phyloP scores from a whole-genome alignment of 768 basidiomycete species.

The Trametopsis cervina region DNA sequence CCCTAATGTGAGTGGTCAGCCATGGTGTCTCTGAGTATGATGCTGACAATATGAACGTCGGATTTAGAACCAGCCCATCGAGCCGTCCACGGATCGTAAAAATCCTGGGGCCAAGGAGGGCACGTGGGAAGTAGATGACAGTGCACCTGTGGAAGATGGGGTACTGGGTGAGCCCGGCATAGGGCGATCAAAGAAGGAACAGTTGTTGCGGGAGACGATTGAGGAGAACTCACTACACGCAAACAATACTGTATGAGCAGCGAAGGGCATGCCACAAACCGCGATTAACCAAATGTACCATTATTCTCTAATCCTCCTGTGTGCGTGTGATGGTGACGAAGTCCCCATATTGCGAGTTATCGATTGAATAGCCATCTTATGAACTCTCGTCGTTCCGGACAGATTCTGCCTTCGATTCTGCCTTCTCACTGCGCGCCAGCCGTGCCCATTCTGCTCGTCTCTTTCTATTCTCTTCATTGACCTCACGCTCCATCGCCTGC shows the following conservation, averaged over 20 bases:
- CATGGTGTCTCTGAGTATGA: not conserved
- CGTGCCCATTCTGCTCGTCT: conserved; percentile 5
- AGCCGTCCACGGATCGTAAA: conserved; percentile 8
- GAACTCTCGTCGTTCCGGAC: too few relatives aligned
- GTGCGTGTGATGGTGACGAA: too few relatives aligned
- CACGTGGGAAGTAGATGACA: conserved; percentile 9
- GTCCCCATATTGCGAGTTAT: too few relatives aligned
- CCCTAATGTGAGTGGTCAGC: conserved; percentile 20
- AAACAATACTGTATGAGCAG: too few relatives aligned
- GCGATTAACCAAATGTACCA: too few relatives aligned
- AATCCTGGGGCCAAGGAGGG: conserved; percentile 19
- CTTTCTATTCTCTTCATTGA: conserved; percentile 26
- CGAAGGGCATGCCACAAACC: too few relatives aligned
- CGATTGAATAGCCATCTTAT: too few relatives aligned
- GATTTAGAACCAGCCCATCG: conserved; percentile 15
- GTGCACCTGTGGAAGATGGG: conserved; percentile 11
- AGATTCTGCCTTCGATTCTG: too few relatives aligned
- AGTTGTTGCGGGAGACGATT: not conserved
- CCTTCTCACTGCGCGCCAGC: too few relatives aligned
- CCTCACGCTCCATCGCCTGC: conserved; percentile 20
- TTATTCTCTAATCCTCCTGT: too few relatives aligned
- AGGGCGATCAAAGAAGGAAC: conserved; percentile 17
- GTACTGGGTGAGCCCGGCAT: conserved; percentile 17
- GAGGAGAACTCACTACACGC: not conserved
- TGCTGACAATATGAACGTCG: not conserved